Percentiles rank a stretch among this genome's conserved stretches.
These are phyloP conservation scores for Aspergillus sp. DNA, from an alignment of 2,329 filamentous ascomycete genomes.

Conservation along the genomic window DNA sequence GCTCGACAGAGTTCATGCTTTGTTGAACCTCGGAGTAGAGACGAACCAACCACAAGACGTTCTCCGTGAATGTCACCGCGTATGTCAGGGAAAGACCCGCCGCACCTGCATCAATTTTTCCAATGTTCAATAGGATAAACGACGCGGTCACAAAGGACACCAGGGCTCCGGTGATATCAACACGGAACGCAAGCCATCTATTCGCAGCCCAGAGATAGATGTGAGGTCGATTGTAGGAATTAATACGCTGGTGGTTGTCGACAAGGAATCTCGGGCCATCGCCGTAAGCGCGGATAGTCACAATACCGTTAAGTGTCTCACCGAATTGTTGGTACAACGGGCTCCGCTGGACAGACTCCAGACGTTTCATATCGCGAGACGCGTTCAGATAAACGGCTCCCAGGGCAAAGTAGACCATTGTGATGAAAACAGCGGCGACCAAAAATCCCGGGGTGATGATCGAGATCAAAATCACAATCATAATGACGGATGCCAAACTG, in stretches of 20 bases:
- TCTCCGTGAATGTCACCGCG: conserved; percentile 94
- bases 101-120: conserved; percentile 81
- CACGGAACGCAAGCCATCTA: conserved; percentile 90
- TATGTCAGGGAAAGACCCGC: conserved; percentile 94
- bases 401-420: conserved; percentile 75
- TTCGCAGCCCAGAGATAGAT: conserved; percentile 97
- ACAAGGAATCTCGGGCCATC: conserved; percentile 91
- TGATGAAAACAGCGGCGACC: conserved; percentile 82
- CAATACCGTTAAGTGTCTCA: conserved; percentile 90
- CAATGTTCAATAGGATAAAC: conserved; percentile 83
- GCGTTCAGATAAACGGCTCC: conserved; percentile 86
- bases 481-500: conserved; percentile 68
- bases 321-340: conserved; percentile 97
- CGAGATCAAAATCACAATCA: conserved; percentile 85
- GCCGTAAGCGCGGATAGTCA: conserved; percentile 94
- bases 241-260: conserved; percentile 84
- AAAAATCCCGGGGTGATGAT: conserved; percentile 88
- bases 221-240: conserved; percentile 87
- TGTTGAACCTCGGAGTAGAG: conserved; percentile 95
- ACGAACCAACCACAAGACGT: conserved; percentile 92
- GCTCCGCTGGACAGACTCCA: conserved; percentile 92
- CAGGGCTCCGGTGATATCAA: conserved; percentile 84
- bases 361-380: conserved; percentile 90
- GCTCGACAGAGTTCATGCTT: conserved; percentile 99
- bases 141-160: conserved; percentile 92